A percentile compares a stretch with the other conserved stretches of the same genome.
Conservation (phyloP, 345 rosid species). For the Moringa oleifera region DNA sequence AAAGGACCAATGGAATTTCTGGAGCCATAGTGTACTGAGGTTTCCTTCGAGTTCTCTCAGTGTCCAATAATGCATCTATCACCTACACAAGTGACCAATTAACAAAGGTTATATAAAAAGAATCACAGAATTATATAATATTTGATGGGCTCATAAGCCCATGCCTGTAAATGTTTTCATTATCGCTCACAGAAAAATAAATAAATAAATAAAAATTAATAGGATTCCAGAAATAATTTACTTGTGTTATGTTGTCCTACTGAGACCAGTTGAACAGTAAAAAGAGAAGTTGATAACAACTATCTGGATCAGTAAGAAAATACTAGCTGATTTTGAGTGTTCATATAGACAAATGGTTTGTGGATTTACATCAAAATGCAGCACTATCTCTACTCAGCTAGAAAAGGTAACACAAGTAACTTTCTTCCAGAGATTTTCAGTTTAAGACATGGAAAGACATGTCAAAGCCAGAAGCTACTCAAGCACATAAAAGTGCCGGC, state of each 20-base stretch:
- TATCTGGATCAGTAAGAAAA: neutral
- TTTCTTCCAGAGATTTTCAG: too few relatives aligned
- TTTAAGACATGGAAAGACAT: neutral
- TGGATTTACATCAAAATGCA: too few relatives aligned
- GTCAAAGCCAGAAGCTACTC: neutral
- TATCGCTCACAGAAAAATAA: too few relatives aligned
- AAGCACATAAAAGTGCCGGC: too few relatives aligned
- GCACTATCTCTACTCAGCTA: too few relatives aligned
- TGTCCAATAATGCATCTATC: constrained; percentile 69
- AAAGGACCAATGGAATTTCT: constrained; percentile 78
- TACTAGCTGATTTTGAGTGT: neutral
- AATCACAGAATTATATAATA: too few relatives aligned
- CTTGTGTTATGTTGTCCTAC: too few relatives aligned
- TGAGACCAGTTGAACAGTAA: neutral
- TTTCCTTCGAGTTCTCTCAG: constrained; percentile 50
- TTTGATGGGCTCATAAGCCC: too few relatives aligned
- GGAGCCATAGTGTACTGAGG: constrained; percentile 85
- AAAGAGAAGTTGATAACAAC: neutral
- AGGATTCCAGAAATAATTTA: too few relatives aligned
- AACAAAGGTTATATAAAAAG: neutral
- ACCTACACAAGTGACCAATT: constrained; percentile 31
- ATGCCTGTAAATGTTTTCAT: too few relatives aligned
- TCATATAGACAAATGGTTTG: neutral
- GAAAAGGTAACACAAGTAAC: too few relatives aligned
- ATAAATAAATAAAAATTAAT: too few relatives aligned